A percentile compares a stretch with the other conserved stretches of the same genome.
These are phyloP conservation scores for Xerocomus potaroensis DNA, from an alignment of 768 basidiomycete species.

Conservation along the genomic window DNA sequence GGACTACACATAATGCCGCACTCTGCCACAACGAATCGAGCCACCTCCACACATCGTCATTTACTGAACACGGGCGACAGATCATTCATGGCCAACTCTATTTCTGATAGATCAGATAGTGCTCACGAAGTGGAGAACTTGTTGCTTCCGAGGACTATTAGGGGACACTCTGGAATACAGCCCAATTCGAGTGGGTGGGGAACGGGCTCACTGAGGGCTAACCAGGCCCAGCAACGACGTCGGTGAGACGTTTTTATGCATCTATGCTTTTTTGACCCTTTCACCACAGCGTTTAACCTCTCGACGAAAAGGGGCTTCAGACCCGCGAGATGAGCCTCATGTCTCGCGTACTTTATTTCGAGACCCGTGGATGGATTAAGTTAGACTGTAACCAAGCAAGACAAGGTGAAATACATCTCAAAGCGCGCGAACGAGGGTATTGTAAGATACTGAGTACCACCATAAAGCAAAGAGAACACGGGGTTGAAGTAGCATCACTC, in stretches of 20 bases:
- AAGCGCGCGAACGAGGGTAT: constrained; percentile 4
- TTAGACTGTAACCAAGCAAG: constrained; percentile 13
- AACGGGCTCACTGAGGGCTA: constrained; percentile 22
- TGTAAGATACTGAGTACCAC: constrained; percentile 13
- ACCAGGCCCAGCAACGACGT: constrained; percentile 26
- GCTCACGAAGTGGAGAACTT: constrained; percentile 70
- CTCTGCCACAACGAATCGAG: constrained; percentile 22
- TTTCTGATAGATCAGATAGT: constrained; percentile 62
- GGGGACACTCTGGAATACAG: constrained; percentile 18
- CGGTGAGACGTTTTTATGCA: constrained; percentile 5
- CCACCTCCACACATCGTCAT: constrained; percentile 38
- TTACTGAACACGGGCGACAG: constrained; percentile 36
- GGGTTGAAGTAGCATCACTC: constrained; percentile 21
- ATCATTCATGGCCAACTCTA: constrained; percentile 40
- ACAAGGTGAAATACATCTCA: constrained; percentile 23
- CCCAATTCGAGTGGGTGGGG: constrained; percentile 37
- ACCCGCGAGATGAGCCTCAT: constrained; percentile 33
- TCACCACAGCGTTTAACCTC: constrained; percentile 40
- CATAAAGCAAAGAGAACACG: background rate
- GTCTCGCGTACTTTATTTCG: background rate
- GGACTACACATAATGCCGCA: constrained; percentile 28
- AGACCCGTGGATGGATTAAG: constrained; percentile 7
- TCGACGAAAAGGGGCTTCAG: constrained; percentile 44
- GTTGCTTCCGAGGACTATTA: constrained; percentile 34
- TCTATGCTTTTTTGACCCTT: background rate